Base-by-base conservation (phyloP, 2,329 filamentous ascomycete genomes). In the Beauveria bassiana region DNA sequence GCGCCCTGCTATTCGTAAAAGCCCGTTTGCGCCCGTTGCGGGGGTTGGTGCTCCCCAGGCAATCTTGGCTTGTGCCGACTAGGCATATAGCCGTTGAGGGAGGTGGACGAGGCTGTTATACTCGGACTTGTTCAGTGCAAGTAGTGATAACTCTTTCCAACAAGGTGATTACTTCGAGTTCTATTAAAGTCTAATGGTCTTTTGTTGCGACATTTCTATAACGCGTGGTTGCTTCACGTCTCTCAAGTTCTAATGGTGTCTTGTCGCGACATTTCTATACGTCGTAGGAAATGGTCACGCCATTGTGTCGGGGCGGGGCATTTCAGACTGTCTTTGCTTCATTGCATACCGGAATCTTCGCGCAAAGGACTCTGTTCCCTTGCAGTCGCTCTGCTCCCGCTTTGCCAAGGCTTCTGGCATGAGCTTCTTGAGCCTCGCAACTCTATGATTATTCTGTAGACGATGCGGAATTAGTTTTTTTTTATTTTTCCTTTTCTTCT, bases 391-490 rank as follows among this genome's bases (percentile, higher is more conserved):
- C 62, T 78, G 71, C 22, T 73, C 68, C 64, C 79, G 75, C 72
- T 81, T 85, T 47, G 82, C 76, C 66, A 84, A 66, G 2, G 85
- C 85, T 65, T 81, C 72, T 0, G 83, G 80, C 70, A 87, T 68
- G 82, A 84, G 91, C 65, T 85, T 80, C 60, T 76, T 70, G 59
- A 91, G 89, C 72, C 86, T 86, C 67, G 83, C 77, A 62, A 89
- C 81, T 24, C 89, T 77, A 62, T 83, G 84, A 61, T 83, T 78
- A 66, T 86, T 86, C 75, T 85, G 63, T 40, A 40, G 71, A 34
- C 9, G 1, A 24, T 24, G 16, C 8, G 4, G 6, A 28, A n/a
- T 54, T 54, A 54, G 51, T 53, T 16, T 18, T 8, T 28, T 24
- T 26, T 18, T 5, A 8, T 31, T 3, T 31, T 31, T 1, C 28